phyloP scores from a whole-genome alignment of 345 rosid species.

The Linum lewisii region DNA sequence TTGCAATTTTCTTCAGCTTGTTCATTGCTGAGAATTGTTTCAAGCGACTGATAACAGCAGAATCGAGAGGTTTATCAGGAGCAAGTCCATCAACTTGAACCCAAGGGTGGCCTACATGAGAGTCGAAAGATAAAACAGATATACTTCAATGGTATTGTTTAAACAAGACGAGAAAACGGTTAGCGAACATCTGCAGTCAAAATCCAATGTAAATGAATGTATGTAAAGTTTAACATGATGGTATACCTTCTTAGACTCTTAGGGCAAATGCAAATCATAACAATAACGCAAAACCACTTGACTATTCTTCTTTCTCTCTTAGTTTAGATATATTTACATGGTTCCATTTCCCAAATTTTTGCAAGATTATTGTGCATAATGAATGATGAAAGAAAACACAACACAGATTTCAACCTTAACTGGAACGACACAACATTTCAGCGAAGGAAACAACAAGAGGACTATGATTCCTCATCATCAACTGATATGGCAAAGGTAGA shows the following conservation, averaged over 20 bases:
- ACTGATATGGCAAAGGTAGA: neutral
- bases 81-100: neutral
- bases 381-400: no score
- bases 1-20: neutral
- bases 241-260: no score
- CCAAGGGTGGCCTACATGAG: conserved; percentile 1
- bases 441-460: neutral
- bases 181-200: neutral
- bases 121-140: neutral
- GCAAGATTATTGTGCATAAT: no score
- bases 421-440: neutral
- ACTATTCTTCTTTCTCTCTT: no score
- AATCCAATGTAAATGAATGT: no score
- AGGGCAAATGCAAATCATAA: no score
- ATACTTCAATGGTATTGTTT: neutral
- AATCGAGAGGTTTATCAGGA: neutral
- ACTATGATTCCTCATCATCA: neutral
- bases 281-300: no score
- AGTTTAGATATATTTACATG: no score
- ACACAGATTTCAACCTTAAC: neutral
- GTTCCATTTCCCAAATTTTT: no score
- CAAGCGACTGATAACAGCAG: neutral
- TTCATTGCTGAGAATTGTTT: neutral
- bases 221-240: no score
- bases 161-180: neutral